phyloP scores from a whole-genome alignment of 441 rosid species.

The Populus hybrid region DNA sequence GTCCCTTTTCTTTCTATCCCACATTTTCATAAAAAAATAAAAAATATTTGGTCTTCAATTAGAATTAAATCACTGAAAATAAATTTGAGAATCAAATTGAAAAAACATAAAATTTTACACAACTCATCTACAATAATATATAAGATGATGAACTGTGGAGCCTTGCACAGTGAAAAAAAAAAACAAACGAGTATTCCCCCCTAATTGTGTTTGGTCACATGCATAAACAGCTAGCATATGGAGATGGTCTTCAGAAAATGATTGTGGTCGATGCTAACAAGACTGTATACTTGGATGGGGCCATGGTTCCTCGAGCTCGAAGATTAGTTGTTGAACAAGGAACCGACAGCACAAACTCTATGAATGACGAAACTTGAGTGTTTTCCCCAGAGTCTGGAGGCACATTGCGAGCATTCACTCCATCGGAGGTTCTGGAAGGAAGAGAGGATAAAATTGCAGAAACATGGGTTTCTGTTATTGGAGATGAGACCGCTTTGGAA shows the following conservation, averaged over 20 bases:
- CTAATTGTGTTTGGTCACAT: conserved; percentile 86
- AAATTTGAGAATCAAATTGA: too few species aligned
- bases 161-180: too few species aligned
- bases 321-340: conserved; percentile 15
- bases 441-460: conserved; percentile 60
- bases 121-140: too few species aligned
- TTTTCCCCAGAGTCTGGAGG: conserved; percentile 30
- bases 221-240: conserved; percentile 72
- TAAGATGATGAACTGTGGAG: too few species aligned
- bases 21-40: too few species aligned
- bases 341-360: conserved; percentile 5
- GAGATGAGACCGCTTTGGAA: conserved; percentile 37
- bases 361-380: conserved; percentile 10
- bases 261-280: conserved; percentile 46
- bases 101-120: too few species aligned
- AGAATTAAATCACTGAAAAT: too few species aligned
- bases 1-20: too few species aligned
- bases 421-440: conserved; percentile 56
- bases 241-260: conserved; percentile 71
- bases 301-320: conserved; percentile 73
- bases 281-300: conserved; percentile 69
- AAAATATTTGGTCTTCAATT: too few species aligned
- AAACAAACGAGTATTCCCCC: conserved; percentile 34
- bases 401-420: conserved; percentile 60
- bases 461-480: conserved; percentile 65